These are phyloP conservation scores for Lagerstroemia speciosa DNA, from an alignment of 345 rosid genomes.

Conservation along the genomic window DNA sequence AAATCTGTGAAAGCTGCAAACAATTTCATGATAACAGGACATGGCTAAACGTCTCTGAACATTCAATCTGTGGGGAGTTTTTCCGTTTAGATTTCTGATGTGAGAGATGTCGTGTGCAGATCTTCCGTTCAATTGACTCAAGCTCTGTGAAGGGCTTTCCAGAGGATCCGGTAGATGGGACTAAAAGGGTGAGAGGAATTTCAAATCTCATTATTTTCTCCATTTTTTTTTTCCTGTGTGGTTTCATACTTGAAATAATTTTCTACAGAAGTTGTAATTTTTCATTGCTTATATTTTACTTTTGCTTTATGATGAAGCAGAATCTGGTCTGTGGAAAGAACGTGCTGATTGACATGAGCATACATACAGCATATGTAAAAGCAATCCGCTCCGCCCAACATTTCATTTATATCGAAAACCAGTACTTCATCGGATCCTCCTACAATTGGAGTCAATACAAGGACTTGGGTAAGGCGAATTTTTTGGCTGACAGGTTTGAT, in stretches of 20 bases:
- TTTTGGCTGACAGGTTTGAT: neutral
- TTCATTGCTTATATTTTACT: slow-evolving; percentile 10
- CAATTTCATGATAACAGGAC: neutral
- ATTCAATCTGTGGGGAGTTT: neutral
- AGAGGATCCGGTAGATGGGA: slow-evolving; percentile 76
- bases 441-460: slow-evolving; percentile 70
- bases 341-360: slow-evolving; percentile 97
- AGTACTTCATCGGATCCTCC: slow-evolving; percentile 92
- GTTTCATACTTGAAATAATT: neutral
- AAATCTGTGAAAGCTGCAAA: neutral
- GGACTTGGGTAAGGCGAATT: slow-evolving; percentile 50
- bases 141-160: slow-evolving; percentile 85
- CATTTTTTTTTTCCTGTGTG: neutral
- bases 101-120: slow-evolving; percentile 25
- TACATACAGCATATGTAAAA: slow-evolving; percentile 89
- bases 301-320: slow-evolving; percentile 35
- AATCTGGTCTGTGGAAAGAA: slow-evolving; percentile 86
- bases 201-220: neutral
- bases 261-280: neutral
- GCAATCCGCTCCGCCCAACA: slow-evolving; percentile 98
- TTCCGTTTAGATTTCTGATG: neutral
- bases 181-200: slow-evolving; percentile 43
- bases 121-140: slow-evolving; percentile 93
- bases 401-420: slow-evolving; percentile 90
- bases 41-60: neutral